phyloP scores from a whole-genome alignment of 2,329 filamentous ascomycete species.

The Hymenoscyphus albidus region DNA sequence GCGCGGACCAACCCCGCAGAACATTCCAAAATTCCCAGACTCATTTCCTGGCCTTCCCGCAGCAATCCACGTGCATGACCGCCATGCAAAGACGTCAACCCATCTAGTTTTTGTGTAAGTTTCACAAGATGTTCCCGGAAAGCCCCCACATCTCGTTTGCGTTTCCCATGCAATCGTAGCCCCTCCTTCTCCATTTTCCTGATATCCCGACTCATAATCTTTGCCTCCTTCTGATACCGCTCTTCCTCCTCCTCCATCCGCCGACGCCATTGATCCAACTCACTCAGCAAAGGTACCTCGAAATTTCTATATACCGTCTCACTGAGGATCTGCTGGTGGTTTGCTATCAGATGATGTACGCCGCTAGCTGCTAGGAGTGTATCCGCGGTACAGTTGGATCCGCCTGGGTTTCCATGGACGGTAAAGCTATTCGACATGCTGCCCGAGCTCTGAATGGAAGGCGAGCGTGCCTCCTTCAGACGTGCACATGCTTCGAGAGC shows the following conservation, averaged over 20 bases:
- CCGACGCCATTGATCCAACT: constrained; percentile 61
- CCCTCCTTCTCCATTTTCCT: constrained; percentile 62
- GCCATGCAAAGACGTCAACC: constrained; percentile 56
- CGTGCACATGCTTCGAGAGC: constrained; percentile 66
- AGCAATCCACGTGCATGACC: constrained; percentile 57
- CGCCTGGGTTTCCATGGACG: constrained; percentile 38
- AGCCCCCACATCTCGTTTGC: constrained; percentile 56
- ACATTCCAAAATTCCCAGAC: constrained; percentile 58
- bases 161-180: constrained; percentile 54
- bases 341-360: constrained; percentile 63
- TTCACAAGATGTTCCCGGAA: constrained; percentile 62
- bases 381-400: constrained; percentile 55
- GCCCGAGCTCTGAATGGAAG: constrained; percentile 43
- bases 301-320: constrained; percentile 66
- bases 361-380: constrained; percentile 59
- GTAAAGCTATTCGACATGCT: constrained; percentile 42
- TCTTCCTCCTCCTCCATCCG: constrained; percentile 63
- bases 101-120: constrained; percentile 59
- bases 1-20: constrained; percentile 63
- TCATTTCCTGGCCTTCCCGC: constrained; percentile 62
- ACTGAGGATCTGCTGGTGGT: constrained; percentile 66
- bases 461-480: constrained; percentile 62
- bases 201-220: constrained; percentile 56
- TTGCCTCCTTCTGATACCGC: constrained; percentile 53
- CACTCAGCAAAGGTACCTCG: constrained; percentile 66